Evolutionary conservation across 1,284 basidiomycete species (phyloP).

Genomic region (Trametes versicolor): DNA sequence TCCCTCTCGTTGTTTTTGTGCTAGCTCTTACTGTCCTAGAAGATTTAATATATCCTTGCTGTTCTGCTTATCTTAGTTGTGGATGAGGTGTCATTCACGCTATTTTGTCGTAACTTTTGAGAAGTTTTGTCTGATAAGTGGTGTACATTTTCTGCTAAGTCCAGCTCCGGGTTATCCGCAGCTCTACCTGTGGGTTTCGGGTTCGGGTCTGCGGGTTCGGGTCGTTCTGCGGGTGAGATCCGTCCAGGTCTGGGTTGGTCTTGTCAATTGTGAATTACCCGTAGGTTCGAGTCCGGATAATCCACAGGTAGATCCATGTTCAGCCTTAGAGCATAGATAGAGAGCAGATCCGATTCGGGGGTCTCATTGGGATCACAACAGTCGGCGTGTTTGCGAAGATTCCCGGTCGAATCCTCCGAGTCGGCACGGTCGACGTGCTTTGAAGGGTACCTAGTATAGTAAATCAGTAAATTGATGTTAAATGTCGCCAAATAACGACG

Average conservation of each 20-base stretch:
- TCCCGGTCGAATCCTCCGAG: background rate
- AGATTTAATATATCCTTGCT: no score
- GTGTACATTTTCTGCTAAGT: background rate
- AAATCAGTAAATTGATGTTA: background rate
- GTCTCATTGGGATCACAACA: no score
- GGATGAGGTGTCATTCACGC: no score
- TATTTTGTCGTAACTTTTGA: no score
- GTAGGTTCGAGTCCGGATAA: background rate
- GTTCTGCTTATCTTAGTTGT: no score
- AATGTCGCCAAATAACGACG: no score
- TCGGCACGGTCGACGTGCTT: background rate
- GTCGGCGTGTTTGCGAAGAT: no score
- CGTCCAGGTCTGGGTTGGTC: background rate
- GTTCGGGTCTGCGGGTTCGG: background rate
- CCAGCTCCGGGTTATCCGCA: no score
- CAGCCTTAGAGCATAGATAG: no score
- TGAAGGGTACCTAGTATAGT: background rate
- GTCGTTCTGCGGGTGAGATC: background rate
- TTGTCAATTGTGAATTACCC: background rate
- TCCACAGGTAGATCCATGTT: background rate
- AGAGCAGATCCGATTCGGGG: no score
- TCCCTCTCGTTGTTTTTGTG: no score
- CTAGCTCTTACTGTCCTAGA: no score
- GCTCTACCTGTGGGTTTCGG: background rate
- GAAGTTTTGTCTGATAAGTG: background rate